Evolutionary conservation across 73 alveolate species (phyloP), one percentile per base, ranked within the genome.

Genomic region (Paramecium octaurelia): DNA sequence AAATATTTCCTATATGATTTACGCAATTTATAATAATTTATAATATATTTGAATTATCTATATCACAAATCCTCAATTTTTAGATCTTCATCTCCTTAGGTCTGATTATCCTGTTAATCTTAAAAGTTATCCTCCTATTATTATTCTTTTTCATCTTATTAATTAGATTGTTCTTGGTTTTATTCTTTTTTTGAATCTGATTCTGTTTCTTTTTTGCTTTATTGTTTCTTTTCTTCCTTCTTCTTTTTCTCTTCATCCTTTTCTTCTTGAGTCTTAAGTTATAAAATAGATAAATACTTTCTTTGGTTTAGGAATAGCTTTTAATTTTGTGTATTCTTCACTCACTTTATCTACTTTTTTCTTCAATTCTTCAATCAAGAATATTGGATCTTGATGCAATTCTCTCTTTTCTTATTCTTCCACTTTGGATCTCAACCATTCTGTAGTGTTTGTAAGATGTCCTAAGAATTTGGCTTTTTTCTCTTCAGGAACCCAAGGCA

Each of bases 401-500:
- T 68, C 94, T n/a, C 18, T 59, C n/a, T 89, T 23, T 0, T 69
- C 90, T 89, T 89, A 71, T 23, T 70, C 90, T 2, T 64, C 91
- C 31, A 89, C 3, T 24, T 71, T 71, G 2, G 46, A 54, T 54
- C 73, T 31, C 14, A 89, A 68, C 94, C 94, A 89, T 21, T 48
- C 57, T 27, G 94, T 42, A 12, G 94, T 71, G 14, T 44, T 70
- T 14, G 54, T 44, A n/a, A 89, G 58, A 29, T 58, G 77, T 64
- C 75, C 64, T 11, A 44, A n/a, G n/a, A 89, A 70, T 42, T 64
- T 77, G 1, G 12, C 71, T 64, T 71, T 89, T 73, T 71, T 38
- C 18, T 89, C 94, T 50, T 89, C 94, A 43, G 94, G 71, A 46
- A 89, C 31, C 94, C 94, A 89, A 29, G 92, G 71, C 58, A 24